A percentile compares a stretch with the other conserved stretches of the same genome.
phyloP scores from a whole-genome alignment of 2,329 filamentous ascomycete genomes.

The Fusarium humuli region DNA sequence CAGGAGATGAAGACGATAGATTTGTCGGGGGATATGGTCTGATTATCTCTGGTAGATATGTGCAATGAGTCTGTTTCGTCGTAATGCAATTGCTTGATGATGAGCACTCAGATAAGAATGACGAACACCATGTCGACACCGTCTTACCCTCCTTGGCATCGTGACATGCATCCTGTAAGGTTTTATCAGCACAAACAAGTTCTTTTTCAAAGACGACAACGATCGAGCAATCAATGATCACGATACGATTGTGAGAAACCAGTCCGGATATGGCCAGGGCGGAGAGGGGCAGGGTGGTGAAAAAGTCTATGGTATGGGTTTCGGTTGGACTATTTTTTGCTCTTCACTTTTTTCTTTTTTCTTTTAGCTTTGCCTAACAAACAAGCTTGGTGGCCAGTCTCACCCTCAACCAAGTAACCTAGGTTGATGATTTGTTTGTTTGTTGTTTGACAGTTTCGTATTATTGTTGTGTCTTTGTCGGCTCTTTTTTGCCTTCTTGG shows the following conservation, averaged over 20 bases:
- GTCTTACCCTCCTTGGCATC: conserved; percentile 25
- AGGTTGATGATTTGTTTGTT: conserved; percentile 3
- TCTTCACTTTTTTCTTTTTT: conserved; percentile 6
- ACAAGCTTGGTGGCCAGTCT: conserved; percentile 22
- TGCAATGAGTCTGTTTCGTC: conserved; percentile 14
- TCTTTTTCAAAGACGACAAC: conserved; percentile 3
- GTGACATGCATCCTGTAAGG: conserved; percentile 6
- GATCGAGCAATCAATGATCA: conserved; percentile 23
- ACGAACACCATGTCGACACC: conserved; percentile 33
- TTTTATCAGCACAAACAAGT: conserved; percentile 19
- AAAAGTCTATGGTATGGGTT: conserved; percentile 38
- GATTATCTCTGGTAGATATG: conserved; percentile 12
- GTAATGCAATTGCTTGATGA: conserved; percentile 30
- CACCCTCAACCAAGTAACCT: conserved; percentile 14
- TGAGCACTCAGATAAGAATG: conserved; percentile 45
- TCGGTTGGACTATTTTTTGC: conserved; percentile 14
- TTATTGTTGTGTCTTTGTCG: conserved; percentile 24
- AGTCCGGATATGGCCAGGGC: conserved; percentile 24
- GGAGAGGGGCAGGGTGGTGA: conserved; percentile 27
- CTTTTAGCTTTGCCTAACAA: conserved; percentile 29
- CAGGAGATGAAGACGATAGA: conserved; percentile 17
- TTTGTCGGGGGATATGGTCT: background rate
- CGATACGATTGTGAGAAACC: conserved; percentile 6
- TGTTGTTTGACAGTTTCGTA: conserved; percentile 12
- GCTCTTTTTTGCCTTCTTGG: conserved; percentile 17